Evolutionary conservation across 2,329 filamentous ascomycete genomes (phyloP).

Genomic region (Cladosporium halotolerans): DNA sequence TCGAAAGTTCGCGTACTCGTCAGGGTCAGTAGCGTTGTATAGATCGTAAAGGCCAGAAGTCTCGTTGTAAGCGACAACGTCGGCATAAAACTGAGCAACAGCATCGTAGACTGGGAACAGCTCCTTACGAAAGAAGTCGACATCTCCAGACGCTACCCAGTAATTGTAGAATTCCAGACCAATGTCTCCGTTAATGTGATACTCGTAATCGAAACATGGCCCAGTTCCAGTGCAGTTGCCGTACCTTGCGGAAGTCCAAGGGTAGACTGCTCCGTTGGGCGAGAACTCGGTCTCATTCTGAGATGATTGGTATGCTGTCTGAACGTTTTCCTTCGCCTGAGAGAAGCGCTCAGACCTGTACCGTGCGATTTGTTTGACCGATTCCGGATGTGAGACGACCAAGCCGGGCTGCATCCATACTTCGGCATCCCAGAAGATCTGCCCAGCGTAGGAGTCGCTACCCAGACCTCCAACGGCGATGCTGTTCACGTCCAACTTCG

Average conservation of each 20-base stretch:
- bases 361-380: slow-evolving; percentile 57
- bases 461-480: slow-evolving; percentile 62
- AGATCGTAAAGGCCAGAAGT: slow-evolving; percentile 45
- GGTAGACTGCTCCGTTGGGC: slow-evolving; percentile 54
- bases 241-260: slow-evolving; percentile 61
- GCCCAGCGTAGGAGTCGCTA: slow-evolving; percentile 61
- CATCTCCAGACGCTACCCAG: slow-evolving; percentile 55
- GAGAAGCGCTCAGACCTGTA: slow-evolving; percentile 54
- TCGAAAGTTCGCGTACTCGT: slow-evolving; percentile 61
- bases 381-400: slow-evolving; percentile 56
- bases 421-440: slow-evolving; percentile 62
- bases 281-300: slow-evolving; percentile 55
- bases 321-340: slow-evolving; percentile 56
- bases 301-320: slow-evolving; percentile 50
- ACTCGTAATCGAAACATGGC: slow-evolving; percentile 64
- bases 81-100: slow-evolving; percentile 54
- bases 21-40: slow-evolving; percentile 65
- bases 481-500: slow-evolving; percentile 54
- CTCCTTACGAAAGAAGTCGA: slow-evolving; percentile 46
- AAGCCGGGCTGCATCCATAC: slow-evolving; percentile 64
- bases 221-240: slow-evolving; percentile 61
- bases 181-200: slow-evolving; percentile 66
- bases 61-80: slow-evolving; percentile 55
- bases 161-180: slow-evolving; percentile 57
- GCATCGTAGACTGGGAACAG: slow-evolving; percentile 60